phyloP scores from a whole-genome alignment of 2,329 filamentous ascomycete genomes.

The Microdochium nivale region DNA sequence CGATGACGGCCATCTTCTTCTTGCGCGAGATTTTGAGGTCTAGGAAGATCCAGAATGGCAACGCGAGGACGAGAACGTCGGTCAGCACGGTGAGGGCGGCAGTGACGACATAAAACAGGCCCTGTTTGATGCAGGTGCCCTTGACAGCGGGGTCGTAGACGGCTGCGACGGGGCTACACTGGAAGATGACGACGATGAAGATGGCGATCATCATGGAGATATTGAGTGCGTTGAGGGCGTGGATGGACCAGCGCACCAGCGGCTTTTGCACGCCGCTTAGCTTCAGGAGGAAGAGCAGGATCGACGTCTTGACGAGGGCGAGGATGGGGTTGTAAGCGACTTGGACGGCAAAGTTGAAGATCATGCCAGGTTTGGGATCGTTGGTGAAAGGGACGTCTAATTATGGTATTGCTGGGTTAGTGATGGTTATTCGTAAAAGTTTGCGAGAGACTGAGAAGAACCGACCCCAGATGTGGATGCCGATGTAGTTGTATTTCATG shows the following conservation, averaged over 20 bases:
- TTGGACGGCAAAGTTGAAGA: constrained; percentile 28
- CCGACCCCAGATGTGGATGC: background rate
- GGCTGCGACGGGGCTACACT: constrained; percentile 26
- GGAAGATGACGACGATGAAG: constrained; percentile 26
- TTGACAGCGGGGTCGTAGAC: constrained; percentile 19
- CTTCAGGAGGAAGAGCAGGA: constrained; percentile 35
- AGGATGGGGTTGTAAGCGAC: constrained; percentile 36
- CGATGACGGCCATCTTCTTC: constrained; percentile 27
- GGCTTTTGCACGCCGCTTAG: constrained; percentile 25
- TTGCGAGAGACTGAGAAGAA: background rate
- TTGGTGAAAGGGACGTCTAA: constrained; percentile 6
- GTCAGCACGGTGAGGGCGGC: constrained; percentile 30
- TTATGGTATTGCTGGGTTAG: background rate
- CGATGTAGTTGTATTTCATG: background rate
- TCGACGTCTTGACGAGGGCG: constrained; percentile 33
- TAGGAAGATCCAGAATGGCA: constrained; percentile 32
- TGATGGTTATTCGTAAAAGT: background rate
- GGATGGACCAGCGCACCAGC: constrained; percentile 20
- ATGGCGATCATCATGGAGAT: constrained; percentile 5
- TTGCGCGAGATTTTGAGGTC: constrained; percentile 27
- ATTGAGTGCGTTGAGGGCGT: constrained; percentile 24
- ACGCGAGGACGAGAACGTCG: constrained; percentile 26
- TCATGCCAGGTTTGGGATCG: constrained; percentile 9
- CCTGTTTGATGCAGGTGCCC: constrained; percentile 22
- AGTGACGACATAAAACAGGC: constrained; percentile 21